A percentile compares a stretch with the other conserved stretches of the same genome.
Evolutionary conservation across 495 filamentous ascomycete genomes (phyloP).

Genomic region (Penicillium argentinense): DNA sequence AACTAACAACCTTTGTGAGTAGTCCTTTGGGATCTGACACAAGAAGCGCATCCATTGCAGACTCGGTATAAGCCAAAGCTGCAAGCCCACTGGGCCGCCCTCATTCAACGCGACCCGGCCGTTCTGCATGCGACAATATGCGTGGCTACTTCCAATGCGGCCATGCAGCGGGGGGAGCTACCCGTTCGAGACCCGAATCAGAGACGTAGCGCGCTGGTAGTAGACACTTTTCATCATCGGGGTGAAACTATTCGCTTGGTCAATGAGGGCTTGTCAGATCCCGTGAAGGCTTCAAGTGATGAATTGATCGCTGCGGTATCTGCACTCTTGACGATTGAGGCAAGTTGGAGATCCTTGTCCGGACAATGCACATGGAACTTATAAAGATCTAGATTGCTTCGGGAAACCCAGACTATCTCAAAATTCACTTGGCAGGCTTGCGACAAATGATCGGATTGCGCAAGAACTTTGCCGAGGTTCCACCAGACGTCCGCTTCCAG

Average conservation of each 20-base stretch:
- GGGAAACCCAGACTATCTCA: conserved; percentile 46
- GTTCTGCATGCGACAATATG: conserved; percentile 45
- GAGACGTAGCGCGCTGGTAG: conserved; percentile 34
- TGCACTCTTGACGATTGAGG: conserved; percentile 47
- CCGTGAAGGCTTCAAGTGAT: conserved; percentile 45
- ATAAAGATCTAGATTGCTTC: conserved; percentile 40
- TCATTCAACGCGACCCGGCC: conserved; percentile 42
- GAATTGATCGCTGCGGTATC: conserved; percentile 47
- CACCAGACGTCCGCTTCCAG: conserved; percentile 42
- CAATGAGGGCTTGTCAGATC: conserved; percentile 44
- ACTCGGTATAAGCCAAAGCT: conserved; percentile 39
- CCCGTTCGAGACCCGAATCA: conserved; percentile 39
- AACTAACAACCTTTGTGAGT: conserved; percentile 10
- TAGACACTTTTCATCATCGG: conserved; percentile 46
- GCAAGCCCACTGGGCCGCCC: conserved; percentile 41
- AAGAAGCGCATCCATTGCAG: conserved; percentile 42
- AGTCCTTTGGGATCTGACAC: conserved; percentile 46
- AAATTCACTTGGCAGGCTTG: conserved; percentile 48
- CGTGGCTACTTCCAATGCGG: conserved; percentile 42
- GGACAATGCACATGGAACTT: conserved; percentile 8
- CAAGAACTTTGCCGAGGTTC: conserved; percentile 43
- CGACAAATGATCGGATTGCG: conserved; percentile 48
- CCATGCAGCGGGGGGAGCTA: conserved; percentile 38
- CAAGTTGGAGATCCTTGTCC: no score
- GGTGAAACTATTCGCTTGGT: conserved; percentile 49